Percentiles rank a stretch among this genome's conserved stretches.
Evolutionary conservation across 129 eudicot species (phyloP).

Genomic region (Lactuca saligna): DNA sequence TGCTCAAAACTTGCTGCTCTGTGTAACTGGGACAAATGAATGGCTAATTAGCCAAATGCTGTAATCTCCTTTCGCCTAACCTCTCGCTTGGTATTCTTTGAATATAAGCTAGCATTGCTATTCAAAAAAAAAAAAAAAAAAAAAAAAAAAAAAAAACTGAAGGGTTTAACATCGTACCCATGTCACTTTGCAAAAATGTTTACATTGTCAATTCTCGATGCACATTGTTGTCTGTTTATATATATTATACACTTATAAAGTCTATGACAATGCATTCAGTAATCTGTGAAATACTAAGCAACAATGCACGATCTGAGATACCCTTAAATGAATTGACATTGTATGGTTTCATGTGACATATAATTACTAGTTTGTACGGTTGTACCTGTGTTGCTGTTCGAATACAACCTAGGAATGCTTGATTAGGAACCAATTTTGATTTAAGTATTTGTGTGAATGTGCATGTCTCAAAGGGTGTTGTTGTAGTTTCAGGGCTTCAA

Average conservation of each 20-base stretch:
- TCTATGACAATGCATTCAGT: neutral
- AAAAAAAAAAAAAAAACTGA: no score
- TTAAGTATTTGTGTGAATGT: conserved; percentile 16
- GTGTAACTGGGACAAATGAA: no score
- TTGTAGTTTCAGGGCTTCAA: conserved; percentile 57
- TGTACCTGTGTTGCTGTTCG: neutral
- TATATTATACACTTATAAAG: no score
- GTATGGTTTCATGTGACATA: neutral
- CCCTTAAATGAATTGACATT: conserved; percentile 1
- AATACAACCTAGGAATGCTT: conserved; percentile 1
- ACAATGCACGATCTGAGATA: neutral
- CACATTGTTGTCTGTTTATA: no score
- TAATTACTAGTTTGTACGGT: neutral
- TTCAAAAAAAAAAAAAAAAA: no score
- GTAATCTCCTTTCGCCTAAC: no score
- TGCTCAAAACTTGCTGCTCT: no score
- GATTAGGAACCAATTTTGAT: conserved; percentile 6
- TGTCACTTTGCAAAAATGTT: neutral
- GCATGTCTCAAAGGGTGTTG: conserved; percentile 29
- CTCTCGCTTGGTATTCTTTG: no score
- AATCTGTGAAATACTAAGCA: neutral
- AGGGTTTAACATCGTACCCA: neutral
- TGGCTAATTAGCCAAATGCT: no score
- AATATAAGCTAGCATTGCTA: no score
- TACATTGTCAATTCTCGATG: conserved; percentile 2